Evolutionary conservation across 2,329 filamentous ascomycete species (phyloP), one percentile per base, ranked within the genome.

Genomic region (Onygenales sp.): DNA sequence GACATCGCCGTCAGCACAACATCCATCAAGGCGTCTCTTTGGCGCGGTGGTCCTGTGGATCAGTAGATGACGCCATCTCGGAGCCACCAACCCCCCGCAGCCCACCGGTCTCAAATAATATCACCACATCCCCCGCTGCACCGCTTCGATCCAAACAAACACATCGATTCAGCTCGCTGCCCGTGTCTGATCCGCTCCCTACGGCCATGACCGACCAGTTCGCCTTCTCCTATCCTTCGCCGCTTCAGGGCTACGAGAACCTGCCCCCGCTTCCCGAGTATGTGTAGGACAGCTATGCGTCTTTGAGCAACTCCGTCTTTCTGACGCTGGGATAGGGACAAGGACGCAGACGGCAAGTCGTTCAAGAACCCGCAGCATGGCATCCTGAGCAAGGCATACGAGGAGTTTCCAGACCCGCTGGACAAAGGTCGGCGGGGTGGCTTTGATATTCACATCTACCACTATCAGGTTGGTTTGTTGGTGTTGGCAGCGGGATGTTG

Each of bases 371-470:
- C 81, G 0, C 75, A 80, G 35, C 74, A 80, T 0, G 78, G 78
- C 1, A 69, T 76, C 3, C 72, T 79, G 49, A 92, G 87, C 66
- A 71, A 78, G 51, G 54, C 39, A 38, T 95, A 95, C 64, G 76
- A 81, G 13, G 69, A 73, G 38, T 95, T 95, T 61, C 69, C 78
- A 0, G 75, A 79, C 2, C 87, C 89, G 0, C 73, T 94, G 35
- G 75, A 82, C 44, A 87, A 85, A 54, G 82, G 78, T 2, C 67
- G 64, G 2, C 77, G 82, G 5, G 87, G 87, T 39, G 90, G 84
- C 9, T 95, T 95, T 59, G 90, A 95, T 65, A 71, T 94, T 13
- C 90, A 95, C 69, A 84, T 95, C 61, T 95, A 95, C 71, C 88
- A 89, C 69, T 81, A 84, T 58, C 81, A 84, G 59, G 72, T 74